phyloP scores from a whole-genome alignment of 1,284 basidiomycete species.

The Fomitopsis palustris region DNA sequence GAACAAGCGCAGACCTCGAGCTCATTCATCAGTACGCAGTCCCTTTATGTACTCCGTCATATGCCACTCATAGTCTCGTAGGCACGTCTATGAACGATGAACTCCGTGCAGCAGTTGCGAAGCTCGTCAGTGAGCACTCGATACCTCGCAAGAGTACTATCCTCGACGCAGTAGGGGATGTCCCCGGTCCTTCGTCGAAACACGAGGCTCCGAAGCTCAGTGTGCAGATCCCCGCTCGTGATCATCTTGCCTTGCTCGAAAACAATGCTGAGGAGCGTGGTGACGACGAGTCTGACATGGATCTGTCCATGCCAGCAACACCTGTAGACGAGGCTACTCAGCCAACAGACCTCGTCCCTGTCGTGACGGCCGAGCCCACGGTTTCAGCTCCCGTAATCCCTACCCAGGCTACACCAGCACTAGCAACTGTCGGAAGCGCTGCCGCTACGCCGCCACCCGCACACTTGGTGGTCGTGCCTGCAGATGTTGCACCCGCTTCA shows the following conservation, averaged over 20 bases:
- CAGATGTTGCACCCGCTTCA: too few species aligned
- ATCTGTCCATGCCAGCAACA: conserved; percentile 1
- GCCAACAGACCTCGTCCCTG: not conserved
- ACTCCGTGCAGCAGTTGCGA: not conserved
- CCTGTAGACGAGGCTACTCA: not conserved
- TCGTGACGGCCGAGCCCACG: too few species aligned
- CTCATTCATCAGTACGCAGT: not conserved
- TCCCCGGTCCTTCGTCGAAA: not conserved
- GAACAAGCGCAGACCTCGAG: not conserved
- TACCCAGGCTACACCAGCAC: not conserved
- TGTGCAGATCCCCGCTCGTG: not conserved
- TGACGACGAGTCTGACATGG: conserved; percentile 6
- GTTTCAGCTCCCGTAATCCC: not conserved
- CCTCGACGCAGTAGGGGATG: not conserved
- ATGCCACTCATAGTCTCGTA: not conserved
- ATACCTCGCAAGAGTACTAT: not conserved
- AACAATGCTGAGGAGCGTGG: not conserved
- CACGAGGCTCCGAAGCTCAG: not conserved
- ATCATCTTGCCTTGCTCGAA: not conserved
- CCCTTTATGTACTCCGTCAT: too few species aligned
- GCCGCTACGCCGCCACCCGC: too few species aligned
- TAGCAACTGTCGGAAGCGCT: not conserved
- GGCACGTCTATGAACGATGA: not conserved
- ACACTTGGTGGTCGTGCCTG: too few species aligned
- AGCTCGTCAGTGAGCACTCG: not conserved